phyloP scores from a whole-genome alignment of 805 yeast genomes.

The Saccharomycopsis guyanensis region DNA sequence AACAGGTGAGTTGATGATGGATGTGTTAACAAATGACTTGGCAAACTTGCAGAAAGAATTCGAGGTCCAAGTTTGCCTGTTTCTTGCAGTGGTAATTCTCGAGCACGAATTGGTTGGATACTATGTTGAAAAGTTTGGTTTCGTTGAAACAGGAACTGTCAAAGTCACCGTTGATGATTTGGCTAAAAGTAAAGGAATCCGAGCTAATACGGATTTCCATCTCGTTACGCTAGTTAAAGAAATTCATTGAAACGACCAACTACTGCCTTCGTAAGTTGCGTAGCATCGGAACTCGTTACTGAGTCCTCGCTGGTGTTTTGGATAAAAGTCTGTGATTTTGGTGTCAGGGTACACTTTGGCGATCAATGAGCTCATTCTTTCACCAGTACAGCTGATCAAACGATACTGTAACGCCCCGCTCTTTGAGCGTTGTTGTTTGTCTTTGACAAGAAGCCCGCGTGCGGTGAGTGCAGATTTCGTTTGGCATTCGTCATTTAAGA shows the following conservation, averaged over 20 bases:
- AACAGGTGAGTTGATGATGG: conserved; percentile 27
- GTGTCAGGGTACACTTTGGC: conserved; percentile 56
- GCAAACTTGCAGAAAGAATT: conserved; percentile 21
- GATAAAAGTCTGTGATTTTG: conserved; percentile 56
- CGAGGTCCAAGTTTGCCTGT: conserved; percentile 18
- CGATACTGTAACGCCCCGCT: conserved; percentile 38
- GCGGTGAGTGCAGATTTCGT: conserved; percentile 60
- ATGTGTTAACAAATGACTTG: conserved; percentile 20
- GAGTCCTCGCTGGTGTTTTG: conserved; percentile 78
- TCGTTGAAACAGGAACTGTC: conserved; percentile 25
- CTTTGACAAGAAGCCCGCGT: conserved; percentile 41
- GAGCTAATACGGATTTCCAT: conserved; percentile 34
- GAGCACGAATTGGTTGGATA: conserved; percentile 43
- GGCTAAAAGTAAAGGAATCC: conserved; percentile 25
- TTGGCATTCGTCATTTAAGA: conserved; percentile 76
- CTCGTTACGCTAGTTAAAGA: conserved; percentile 25
- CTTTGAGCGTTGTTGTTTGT: conserved; percentile 27
- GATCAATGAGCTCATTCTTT: conserved; percentile 69
- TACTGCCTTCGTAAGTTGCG: conserved; percentile 60
- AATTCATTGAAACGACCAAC: conserved; percentile 45
- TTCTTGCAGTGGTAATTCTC: conserved; percentile 37
- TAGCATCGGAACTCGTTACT: conserved; percentile 86
- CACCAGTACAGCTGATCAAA: conserved; percentile 80
- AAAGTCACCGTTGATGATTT: conserved; percentile 25
- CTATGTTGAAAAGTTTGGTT: conserved; percentile 37